Evolutionary conservation across 495 filamentous ascomycete species (phyloP), one percentile per base, ranked within the genome.

Genomic region (Talaromyces stipitatus): DNA sequence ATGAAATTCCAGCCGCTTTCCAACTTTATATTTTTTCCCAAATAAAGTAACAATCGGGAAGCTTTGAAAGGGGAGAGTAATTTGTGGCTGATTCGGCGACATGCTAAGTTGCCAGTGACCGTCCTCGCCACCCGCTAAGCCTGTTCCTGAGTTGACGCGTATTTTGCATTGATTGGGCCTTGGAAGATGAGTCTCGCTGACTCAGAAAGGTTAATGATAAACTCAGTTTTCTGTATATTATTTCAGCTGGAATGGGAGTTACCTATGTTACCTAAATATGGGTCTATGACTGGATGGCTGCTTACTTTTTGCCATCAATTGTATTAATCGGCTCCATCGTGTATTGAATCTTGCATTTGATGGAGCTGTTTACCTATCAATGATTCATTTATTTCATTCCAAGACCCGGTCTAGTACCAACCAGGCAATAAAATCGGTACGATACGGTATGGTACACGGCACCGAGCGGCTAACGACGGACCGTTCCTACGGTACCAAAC

Each of bases 401-500:
- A 33, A 7, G 30, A 6, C 12, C 6, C 30, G 12, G 30, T 33
- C 30, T 33, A 7, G 30, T 33, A 33, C 12, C 30, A 33, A 12
- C 12, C 30, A 33, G 5, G 16, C 38, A 45, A n/a, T n/a, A n/a
- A n/a, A n/a, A n/a, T n/a, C n/a, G n/a, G n/a, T n/a, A n/a, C n/a
- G n/a, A n/a, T 51, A 51, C 48, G 24, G 24, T 51, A 51, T 18
- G 20, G 24, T 30, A 30, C 38, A 14, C 18, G 48, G 27, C 20
- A 51, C 27, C 3, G 24, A 8, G 6, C 48, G 48, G 48, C 48
- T 51, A 51, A 51, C 24, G 22, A 20, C 48, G 48, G 48, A 29
- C 48, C 48, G 48, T 51, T 30, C 48, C 48, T 51, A 28, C 48
- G 48, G 48, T 29, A 28, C 48, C 48, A 51, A 26, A 47, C 16